phyloP scores from a whole-genome alignment of 2,329 filamentous ascomycete genomes.

The Colletotrichum somersetense region DNA sequence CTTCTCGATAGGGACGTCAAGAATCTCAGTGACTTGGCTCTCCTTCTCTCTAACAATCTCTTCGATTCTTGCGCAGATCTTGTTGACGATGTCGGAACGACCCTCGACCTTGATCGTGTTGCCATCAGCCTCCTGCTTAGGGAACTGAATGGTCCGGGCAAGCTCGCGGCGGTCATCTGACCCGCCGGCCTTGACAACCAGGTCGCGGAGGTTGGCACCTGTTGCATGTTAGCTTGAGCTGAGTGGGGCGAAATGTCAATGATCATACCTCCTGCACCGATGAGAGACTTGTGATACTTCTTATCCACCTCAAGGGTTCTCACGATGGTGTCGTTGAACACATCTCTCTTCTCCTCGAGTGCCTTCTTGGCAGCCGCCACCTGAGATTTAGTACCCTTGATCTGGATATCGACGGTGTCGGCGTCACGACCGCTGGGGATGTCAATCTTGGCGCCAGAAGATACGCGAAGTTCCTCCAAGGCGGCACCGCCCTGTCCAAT shows the following conservation, averaged over 20 bases:
- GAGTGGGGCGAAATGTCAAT: not conserved
- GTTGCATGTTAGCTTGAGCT: constrained; percentile 54
- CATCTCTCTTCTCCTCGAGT: constrained; percentile 84
- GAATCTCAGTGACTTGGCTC: constrained; percentile 80
- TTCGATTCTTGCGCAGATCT: constrained; percentile 86
- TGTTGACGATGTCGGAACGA: constrained; percentile 84
- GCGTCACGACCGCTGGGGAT: constrained; percentile 85
- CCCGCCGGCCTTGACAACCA: constrained; percentile 89
- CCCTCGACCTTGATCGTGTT: constrained; percentile 91
- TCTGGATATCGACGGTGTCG: constrained; percentile 83
- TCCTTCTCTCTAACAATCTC: constrained; percentile 86
- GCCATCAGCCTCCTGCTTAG: constrained; percentile 85
- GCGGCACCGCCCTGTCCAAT: constrained; percentile 92
- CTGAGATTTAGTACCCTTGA: constrained; percentile 92
- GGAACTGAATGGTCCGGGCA: constrained; percentile 93
- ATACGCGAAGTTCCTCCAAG: constrained; percentile 88
- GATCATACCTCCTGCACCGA: constrained; percentile 85
- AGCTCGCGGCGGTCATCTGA: constrained; percentile 87
- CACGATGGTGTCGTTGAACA: constrained; percentile 91
- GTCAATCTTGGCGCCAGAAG: constrained; percentile 90
- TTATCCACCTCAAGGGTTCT: constrained; percentile 91
- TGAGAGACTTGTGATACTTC: constrained; percentile 91
- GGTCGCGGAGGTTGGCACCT: constrained; percentile 88
- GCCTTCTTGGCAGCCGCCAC: constrained; percentile 93
- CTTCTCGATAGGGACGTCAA: constrained; percentile 91